Conservation (phyloP, 768 basidiomycete genomes). For the Hygrophorus russula region DNA sequence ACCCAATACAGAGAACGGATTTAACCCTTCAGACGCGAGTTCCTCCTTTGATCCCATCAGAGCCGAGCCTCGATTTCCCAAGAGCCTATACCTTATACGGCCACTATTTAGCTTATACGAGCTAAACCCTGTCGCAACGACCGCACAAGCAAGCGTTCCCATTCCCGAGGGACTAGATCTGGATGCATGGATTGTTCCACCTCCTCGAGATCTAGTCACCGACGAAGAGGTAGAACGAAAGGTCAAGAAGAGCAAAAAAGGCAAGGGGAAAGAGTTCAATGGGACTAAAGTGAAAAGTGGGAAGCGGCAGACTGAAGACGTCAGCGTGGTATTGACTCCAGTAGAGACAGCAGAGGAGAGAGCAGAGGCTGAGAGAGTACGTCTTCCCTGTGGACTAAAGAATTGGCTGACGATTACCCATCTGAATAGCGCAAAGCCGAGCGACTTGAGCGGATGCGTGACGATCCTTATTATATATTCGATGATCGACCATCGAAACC, state of each 20-base stretch:
- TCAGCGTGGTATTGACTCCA: slow-evolving; percentile 18
- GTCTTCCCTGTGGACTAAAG: slow-evolving; percentile 9
- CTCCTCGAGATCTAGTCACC: slow-evolving; percentile 29
- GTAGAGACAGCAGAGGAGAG: slow-evolving; percentile 48
- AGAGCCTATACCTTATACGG: slow-evolving; percentile 77
- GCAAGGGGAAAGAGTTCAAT: slow-evolving; percentile 14
- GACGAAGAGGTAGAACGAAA: slow-evolving; percentile 42
- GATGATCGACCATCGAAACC: slow-evolving; percentile 40
- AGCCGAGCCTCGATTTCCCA: slow-evolving; percentile 57
- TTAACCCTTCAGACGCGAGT: slow-evolving; percentile 23
- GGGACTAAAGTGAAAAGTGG: slow-evolving; percentile 8
- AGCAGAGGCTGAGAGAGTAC: slow-evolving; percentile 52
- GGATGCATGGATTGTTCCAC: slow-evolving; percentile 75
- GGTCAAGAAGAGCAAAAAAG: slow-evolving; percentile 23
- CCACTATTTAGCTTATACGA: slow-evolving; percentile 72
- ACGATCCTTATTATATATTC: slow-evolving; percentile 88
- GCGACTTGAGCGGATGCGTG: slow-evolving; percentile 60
- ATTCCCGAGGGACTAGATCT: slow-evolving; percentile 81
- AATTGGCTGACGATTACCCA: neutral
- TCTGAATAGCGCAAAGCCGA: slow-evolving; percentile 59
- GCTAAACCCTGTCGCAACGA: slow-evolving; percentile 71
- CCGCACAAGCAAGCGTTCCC: slow-evolving; percentile 73
- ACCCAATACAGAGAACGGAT: slow-evolving; percentile 23
- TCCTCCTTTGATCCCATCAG: slow-evolving; percentile 27
- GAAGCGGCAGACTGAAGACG: slow-evolving; percentile 24